phyloP scores from a whole-genome alignment of 495 filamentous ascomycete species.

The Entonaema liquescens region DNA sequence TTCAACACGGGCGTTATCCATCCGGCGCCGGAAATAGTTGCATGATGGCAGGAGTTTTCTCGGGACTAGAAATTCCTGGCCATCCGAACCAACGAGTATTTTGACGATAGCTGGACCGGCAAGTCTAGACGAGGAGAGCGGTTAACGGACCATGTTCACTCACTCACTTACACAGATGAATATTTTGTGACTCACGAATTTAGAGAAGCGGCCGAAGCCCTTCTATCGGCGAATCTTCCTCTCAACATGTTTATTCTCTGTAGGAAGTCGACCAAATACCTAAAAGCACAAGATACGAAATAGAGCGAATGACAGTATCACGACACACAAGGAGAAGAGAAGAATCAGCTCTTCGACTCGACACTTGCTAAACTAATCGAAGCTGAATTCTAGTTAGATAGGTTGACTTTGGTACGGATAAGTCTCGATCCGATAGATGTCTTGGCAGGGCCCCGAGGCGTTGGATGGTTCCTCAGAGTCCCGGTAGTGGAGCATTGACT shows the following conservation, averaged over 20 bases:
- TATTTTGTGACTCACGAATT: conserved; percentile 31
- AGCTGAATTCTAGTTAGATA: background rate
- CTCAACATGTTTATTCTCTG: conserved; percentile 30
- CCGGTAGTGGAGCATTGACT: conserved; percentile 12
- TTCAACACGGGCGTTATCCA: conserved; percentile 43
- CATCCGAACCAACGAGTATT: conserved; percentile 54
- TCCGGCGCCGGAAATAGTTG: conserved; percentile 52
- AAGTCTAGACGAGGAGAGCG: conserved; percentile 24
- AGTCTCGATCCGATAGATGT: conserved; percentile 10
- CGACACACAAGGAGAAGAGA: conserved; percentile 1
- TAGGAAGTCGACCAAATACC: background rate
- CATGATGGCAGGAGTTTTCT: conserved; percentile 52
- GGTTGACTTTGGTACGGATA: conserved; percentile 18
- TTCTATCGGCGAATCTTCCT: conserved; percentile 26
- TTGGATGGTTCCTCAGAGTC: conserved; percentile 23
- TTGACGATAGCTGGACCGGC: conserved; percentile 48
- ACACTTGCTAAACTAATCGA: conserved; percentile 4
- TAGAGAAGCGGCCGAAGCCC: conserved; percentile 21
- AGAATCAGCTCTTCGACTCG: conserved; percentile 17
- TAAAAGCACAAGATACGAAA: background rate
- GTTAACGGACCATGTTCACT: conserved; percentile 2
- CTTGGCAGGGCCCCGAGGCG: conserved; percentile 37
- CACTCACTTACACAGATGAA: background rate
- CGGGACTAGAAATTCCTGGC: conserved; percentile 53
- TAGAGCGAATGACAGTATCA: background rate